A percentile compares a stretch with the other conserved stretches of the same genome.
phyloP scores from a whole-genome alignment of 768 basidiomycete species.

The Mycena polygramma region DNA sequence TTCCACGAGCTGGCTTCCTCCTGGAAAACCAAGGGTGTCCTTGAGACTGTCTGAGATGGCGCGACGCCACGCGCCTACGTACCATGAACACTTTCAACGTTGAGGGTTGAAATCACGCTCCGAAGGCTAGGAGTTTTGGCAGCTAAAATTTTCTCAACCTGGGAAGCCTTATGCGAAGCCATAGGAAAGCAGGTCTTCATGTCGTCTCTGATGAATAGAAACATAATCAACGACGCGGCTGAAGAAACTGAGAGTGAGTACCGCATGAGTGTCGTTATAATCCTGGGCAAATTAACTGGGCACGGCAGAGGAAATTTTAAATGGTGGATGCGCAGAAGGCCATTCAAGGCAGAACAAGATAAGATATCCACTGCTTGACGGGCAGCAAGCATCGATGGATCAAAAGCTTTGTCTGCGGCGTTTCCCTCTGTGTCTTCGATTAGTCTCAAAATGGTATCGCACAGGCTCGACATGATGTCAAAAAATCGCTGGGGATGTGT shows the following conservation, averaged over 20 bases:
- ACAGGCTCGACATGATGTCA: background rate
- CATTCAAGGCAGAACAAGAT: background rate
- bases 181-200: too few relatives aligned
- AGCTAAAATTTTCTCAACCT: too few relatives aligned
- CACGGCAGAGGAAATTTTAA: background rate
- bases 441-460: background rate
- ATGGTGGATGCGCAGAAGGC: background rate
- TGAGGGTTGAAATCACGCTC: too few relatives aligned
- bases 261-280: too few relatives aligned
- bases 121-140: too few relatives aligned
- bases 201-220: too few relatives aligned
- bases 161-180: too few relatives aligned
- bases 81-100: too few relatives aligned
- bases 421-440: background rate
- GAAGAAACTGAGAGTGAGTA: too few relatives aligned
- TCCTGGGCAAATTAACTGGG: too few relatives aligned
- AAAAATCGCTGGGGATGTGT: background rate
- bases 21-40: conserved; percentile 67
- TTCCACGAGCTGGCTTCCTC: conserved; percentile 57
- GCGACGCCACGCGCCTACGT: too few relatives aligned
- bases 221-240: too few relatives aligned
- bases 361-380: background rate
- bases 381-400: background rate
- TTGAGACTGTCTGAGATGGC: conserved; percentile 70
- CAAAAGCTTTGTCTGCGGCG: background rate